Evolutionary conservation across 2,329 filamentous ascomycete species (phyloP), one percentile per base, ranked within the genome.

Genomic region (Colletotrichum limetticola): DNA sequence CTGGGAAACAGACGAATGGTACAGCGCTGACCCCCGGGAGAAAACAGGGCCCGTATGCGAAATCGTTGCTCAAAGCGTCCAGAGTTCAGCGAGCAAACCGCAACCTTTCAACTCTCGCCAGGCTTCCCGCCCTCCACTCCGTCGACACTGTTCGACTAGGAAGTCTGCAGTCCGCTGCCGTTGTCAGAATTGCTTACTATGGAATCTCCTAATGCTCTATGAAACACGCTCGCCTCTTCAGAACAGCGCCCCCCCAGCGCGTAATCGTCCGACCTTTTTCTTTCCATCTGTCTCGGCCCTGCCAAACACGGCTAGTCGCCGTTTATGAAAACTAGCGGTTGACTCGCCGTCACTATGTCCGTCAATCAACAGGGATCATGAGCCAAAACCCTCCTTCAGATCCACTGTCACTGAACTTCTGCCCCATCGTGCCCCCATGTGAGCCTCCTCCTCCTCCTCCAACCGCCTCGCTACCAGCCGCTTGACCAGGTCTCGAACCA

Each of bases 281-380:
- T 46, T 55, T 19, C 46, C 55, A 12, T 64, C 59, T 59, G 56
- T 65, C 53, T 69, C 70, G 70, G 70, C 55, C 32, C 70, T 57
- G 46, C 70, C 70, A 70, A 61, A 72, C 66, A 72, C 70, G 70
- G 70, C 70, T 72, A 65, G 70, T 32, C 53, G 55, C 70, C 70
- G 66, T 69, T 72, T 65, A 28, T 37, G 59, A 59, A 35, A 28
- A 56, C 66, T 42, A 24, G 59, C 11, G 37, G 49, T 55, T 69
- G 42, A 72, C 70, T 72, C 26, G 66, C 55, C 55, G 57, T 55
- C 22, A 16, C 63, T 53, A 58, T 68, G 59, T 49, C 35, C 30
- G 46, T 37, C 55, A 42, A 28, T 66, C 60, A 26, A 35, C n/a
- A 55, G 14, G 62, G 65, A 14, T 42, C 58, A n/a, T 49, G 26